Evolutionary conservation across 257 asterid genomes (phyloP).

Genomic region (Ilex aquifolium): DNA sequence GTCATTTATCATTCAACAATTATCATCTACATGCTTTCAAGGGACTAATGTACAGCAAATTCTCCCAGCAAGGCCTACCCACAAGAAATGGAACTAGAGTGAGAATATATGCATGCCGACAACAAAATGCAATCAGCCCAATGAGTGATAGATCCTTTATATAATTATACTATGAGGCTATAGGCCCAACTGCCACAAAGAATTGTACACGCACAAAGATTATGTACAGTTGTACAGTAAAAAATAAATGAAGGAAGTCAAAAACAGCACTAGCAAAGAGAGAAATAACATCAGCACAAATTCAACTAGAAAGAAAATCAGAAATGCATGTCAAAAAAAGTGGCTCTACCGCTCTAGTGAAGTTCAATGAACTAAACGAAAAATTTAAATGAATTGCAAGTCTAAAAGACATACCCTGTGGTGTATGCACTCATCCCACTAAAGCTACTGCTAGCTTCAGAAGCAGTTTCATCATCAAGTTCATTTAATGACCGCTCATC

Average conservation of each 20-base stretch:
- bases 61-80: too few species aligned
- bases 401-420: constrained; percentile 54
- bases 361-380: neutral
- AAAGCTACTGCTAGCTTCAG: constrained; percentile 87
- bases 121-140: too few species aligned
- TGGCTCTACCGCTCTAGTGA: constrained; percentile 1
- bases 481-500: constrained; percentile 48
- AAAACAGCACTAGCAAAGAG: neutral
- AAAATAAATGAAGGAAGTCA: neutral
- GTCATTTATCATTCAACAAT: neutral
- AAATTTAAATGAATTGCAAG: neutral
- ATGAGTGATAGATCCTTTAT: too few species aligned
- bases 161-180: too few species aligned
- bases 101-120: too few species aligned
- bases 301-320: neutral
- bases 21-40: too few species aligned
- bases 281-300: neutral
- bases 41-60: too few species aligned
- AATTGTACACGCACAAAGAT: neutral
- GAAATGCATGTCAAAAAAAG: neutral
- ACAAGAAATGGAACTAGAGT: too few species aligned
- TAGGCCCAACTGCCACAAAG: too few species aligned
- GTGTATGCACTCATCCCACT: constrained; percentile 99
- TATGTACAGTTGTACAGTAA: neutral
- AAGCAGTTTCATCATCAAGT: constrained; percentile 85